phyloP scores from a whole-genome alignment of 495 filamentous ascomycete species.

The Xylaria curta region DNA sequence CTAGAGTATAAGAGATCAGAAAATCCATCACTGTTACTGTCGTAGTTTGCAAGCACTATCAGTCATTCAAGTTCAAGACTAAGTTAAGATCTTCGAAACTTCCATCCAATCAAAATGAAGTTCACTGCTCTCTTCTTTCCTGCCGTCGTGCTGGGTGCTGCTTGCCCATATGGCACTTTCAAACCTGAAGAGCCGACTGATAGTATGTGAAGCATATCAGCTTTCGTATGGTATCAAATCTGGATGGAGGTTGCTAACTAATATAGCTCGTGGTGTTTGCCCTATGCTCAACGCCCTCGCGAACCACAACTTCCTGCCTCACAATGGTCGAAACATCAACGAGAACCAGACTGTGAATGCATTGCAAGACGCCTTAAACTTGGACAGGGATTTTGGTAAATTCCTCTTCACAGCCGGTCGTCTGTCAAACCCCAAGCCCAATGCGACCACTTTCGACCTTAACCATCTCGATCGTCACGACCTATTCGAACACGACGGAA shows the following conservation, averaged over 20 bases:
- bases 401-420: slow-evolving; percentile 52
- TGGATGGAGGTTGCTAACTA: slow-evolving; percentile 17
- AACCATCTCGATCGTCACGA: slow-evolving; percentile 55
- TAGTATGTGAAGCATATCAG: slow-evolving; percentile 11
- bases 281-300: slow-evolving; percentile 50
- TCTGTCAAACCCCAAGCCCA: slow-evolving; percentile 55
- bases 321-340: slow-evolving; percentile 47
- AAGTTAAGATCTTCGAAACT: slow-evolving; percentile 4
- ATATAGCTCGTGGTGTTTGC: slow-evolving; percentile 44
- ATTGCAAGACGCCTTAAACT: slow-evolving; percentile 51
- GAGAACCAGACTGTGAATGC: slow-evolving; percentile 42
- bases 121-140: slow-evolving; percentile 21
- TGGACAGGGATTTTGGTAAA: slow-evolving; percentile 42
- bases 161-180: slow-evolving; percentile 16
- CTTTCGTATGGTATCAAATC: not conserved
- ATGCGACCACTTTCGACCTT: slow-evolving; percentile 57
- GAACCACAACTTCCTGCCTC: slow-evolving; percentile 48
- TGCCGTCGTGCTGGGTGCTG: slow-evolving; percentile 12
- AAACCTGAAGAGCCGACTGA: slow-evolving; percentile 4
- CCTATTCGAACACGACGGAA: slow-evolving; percentile 59
- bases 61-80: not conserved
- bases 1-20: slow-evolving; percentile 18
- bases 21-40: slow-evolving; percentile 1
- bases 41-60: not conserved
- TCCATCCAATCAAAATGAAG: slow-evolving; percentile 16